Conservation (phyloP, 768 basidiomycete species). For the Trametes gibbosa region DNA sequence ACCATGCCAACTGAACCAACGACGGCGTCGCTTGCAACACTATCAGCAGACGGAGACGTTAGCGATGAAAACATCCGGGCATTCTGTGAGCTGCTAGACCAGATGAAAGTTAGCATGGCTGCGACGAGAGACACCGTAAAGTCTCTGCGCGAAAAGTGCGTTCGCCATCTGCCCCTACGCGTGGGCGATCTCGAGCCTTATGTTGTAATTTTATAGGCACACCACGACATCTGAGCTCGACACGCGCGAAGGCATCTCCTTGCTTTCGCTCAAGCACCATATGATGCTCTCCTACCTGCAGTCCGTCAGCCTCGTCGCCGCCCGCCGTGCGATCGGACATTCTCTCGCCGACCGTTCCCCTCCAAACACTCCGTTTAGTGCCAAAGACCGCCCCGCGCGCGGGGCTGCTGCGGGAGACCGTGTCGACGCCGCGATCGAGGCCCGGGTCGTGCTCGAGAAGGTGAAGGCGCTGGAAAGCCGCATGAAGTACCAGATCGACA, state of each 20-base stretch:
- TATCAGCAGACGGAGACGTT: not conserved
- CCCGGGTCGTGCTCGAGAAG: constrained; percentile 85
- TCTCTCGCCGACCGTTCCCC: constrained; percentile 51
- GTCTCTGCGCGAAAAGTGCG: constrained; percentile 54
- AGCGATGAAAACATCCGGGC: constrained; percentile 14
- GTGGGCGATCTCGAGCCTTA: not conserved
- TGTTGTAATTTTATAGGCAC: constrained; percentile 21
- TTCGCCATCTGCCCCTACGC: not conserved
- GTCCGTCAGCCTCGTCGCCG: constrained; percentile 68
- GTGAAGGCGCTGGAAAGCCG: constrained; percentile 78
- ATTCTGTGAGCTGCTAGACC: constrained; percentile 36
- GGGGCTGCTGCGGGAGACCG: constrained; percentile 68
- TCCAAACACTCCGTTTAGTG: constrained; percentile 51
- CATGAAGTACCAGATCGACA: constrained; percentile 95
- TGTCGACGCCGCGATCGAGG: constrained; percentile 76
- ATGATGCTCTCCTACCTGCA: constrained; percentile 83
- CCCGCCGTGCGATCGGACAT: constrained; percentile 70
- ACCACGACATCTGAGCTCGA: constrained; percentile 40
- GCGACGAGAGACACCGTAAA: constrained; percentile 58
- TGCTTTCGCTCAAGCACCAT: constrained; percentile 86
- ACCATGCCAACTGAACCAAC: not conserved
- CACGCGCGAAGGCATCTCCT: constrained; percentile 79
- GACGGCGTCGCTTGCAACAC: not conserved
- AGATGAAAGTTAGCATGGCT: constrained; percentile 62
- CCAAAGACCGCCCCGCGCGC: constrained; percentile 47